Conservation (phyloP, 2,329 filamentous ascomycete species). For the Ceratocystis alfenasii region DNA sequence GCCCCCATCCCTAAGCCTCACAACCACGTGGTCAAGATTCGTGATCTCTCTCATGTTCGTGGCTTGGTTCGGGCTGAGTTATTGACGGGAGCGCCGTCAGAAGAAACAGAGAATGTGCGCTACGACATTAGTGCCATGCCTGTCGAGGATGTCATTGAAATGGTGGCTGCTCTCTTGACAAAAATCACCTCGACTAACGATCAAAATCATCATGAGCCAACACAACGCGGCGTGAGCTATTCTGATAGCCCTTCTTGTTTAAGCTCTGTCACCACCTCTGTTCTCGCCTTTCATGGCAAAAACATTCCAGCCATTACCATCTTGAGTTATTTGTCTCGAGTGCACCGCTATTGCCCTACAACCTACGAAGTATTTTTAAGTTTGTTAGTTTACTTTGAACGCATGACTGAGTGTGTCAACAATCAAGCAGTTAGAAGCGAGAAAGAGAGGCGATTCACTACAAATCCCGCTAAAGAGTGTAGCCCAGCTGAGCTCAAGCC, state of each 20-base stretch:
- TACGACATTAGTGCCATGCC: slow-evolving; percentile 98
- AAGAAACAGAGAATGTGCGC: slow-evolving; percentile 38
- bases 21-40: slow-evolving; percentile 59
- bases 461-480: not conserved
- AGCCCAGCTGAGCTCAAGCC: not conserved
- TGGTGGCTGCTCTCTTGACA: slow-evolving; percentile 90
- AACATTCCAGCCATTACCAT: slow-evolving; percentile 97
- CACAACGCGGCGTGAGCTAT: slow-evolving; percentile 59
- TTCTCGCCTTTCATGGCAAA: slow-evolving; percentile 94
- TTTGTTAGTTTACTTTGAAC: slow-evolving; percentile 91
- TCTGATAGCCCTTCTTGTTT: not conserved
- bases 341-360: slow-evolving; percentile 97
- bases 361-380: slow-evolving; percentile 97
- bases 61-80: slow-evolving; percentile 72
- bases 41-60: slow-evolving; percentile 82
- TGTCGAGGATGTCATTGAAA: slow-evolving; percentile 92
- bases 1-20: not conserved
- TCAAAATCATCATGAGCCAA: slow-evolving; percentile 67
- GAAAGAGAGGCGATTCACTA: slow-evolving; percentile 27
- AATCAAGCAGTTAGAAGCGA: slow-evolving; percentile 60
- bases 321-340: slow-evolving; percentile 83
- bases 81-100: slow-evolving; percentile 35
- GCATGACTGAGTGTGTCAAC: slow-evolving; percentile 96
- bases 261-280: slow-evolving; percentile 41
- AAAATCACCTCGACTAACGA: slow-evolving; percentile 98